Evolutionary conservation across 768 basidiomycete genomes (phyloP), one percentile per base, ranked within the genome.

Genomic region (Pleurotus ostreatus): DNA sequence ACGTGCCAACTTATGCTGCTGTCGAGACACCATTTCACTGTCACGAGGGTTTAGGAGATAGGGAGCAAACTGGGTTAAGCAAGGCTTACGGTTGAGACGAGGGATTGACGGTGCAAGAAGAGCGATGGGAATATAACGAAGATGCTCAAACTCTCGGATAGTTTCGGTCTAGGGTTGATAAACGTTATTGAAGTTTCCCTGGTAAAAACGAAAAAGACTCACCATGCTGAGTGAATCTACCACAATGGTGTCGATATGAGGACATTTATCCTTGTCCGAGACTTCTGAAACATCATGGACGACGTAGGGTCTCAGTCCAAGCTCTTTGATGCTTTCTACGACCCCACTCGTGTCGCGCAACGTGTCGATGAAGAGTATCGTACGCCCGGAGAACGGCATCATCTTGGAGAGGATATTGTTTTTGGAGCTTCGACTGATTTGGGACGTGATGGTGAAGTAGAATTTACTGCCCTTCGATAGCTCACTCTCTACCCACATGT

Each of bases 401-500:
- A 94, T 92, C 77, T 92, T 92, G 46, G 76, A 68, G 20, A 88
- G 74, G 20, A 86, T 88, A 56, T 75, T 77, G 48, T 92, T 92
- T 68, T 88, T 77, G 7, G 86, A 79, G 62, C 82, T 81, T 56
- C 83, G 83, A 59, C 83, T 86, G 63, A 92, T 86, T 71, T 88
- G 88, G 23, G 88, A 92, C 4, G 86, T 86, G 73, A 95, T 92
- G 25, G 93, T 94, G 78, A 98, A 98, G 83, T 89, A 95, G 82
- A 98, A 95, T 70, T 86, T 86, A 74, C 86, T 90, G 23, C 96
- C 96, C 63, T 91, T 88, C 43, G 88, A 82, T 55, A 96, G 90
- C 68, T 95, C 93, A 58, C 87, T 90, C 72, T 96, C 92, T n/a
- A 99, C 96, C 96, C 96, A 99, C 79, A 99, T 91, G 65, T 96